Evolutionary conservation across 176 grass and related monocot species (phyloP).

Genomic region (Hordeum marinum): DNA sequence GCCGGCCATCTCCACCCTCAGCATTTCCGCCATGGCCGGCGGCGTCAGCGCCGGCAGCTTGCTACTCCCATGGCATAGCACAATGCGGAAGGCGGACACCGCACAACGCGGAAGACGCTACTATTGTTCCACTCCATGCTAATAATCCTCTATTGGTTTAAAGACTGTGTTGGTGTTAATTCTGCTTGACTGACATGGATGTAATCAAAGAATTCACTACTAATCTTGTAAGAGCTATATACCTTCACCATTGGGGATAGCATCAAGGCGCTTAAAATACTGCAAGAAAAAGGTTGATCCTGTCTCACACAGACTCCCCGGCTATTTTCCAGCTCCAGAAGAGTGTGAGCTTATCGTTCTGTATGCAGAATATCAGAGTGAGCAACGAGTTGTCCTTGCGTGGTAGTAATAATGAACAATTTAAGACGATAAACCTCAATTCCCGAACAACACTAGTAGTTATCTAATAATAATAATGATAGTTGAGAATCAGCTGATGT

Average conservation of each 20-base stretch:
- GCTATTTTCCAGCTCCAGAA: neutral
- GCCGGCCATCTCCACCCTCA: conserved; percentile 7
- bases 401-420: neutral
- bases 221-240: neutral
- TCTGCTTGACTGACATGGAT: neutral
- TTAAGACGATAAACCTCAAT: neutral
- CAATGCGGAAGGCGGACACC: too few relatives aligned
- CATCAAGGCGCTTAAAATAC: neutral
- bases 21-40: conserved; percentile 20
- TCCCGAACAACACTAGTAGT: neutral
- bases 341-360: neutral
- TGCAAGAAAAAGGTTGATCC: neutral
- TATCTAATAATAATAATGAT: neutral
- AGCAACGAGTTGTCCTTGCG: neutral
- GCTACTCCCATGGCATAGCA: too few relatives aligned
- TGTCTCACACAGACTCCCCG: neutral
- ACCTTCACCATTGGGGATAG: neutral
- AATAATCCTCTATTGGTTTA: neutral
- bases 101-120: too few relatives aligned
- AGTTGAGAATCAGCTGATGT: neutral
- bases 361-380: neutral
- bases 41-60: too few relatives aligned
- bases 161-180: neutral
- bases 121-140: neutral
- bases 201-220: neutral